Evolutionary conservation across 1,284 basidiomycete species (phyloP), one percentile per base, ranked within the genome.

Genomic region (Meira miltonrushii): DNA sequence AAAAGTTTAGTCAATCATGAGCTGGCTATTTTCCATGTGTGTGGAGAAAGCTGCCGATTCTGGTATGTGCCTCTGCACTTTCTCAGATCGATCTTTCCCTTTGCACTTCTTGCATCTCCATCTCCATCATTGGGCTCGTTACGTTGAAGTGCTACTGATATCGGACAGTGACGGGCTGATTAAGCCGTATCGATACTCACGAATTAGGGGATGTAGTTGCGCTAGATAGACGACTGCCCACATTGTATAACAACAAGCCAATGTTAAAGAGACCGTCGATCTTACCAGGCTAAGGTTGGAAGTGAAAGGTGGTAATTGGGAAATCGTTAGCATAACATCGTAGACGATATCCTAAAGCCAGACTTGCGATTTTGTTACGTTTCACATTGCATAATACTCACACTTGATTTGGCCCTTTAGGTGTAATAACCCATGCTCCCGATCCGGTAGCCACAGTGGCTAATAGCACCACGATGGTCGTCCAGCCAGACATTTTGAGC

Each of bases 331-430:
- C 23, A 28, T n/a, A 39, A 21, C 3, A 4, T 43, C 10, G 6
- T 15, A 10, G 10, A 43, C 84, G 77, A 69, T 82, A 81, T 0
- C 82, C 71, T 79, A 82, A 49, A 1, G 82, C 83, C 37, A 86
- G 80, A 28, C 83, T 75, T 65, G 83, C 83, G 11, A 19, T 50
- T 50, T 12, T 21, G 13, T 21, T 54, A 37, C 41, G 37, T 23
- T 11, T 13, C 17, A 39, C 4, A 25, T 13, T 19, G 2, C 11
- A 41, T 11, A 56, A 3, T 21, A 63, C 75, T 55, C 66, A 77
- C 75, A 75, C 72, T 54, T 77, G 74, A 54, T 78, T 78, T 47
- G 75, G 74, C 1, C 75, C 74, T 61, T 78, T 78, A 21, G 73
- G 69, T 37, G 74, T 65, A 19, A 65, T 61, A 39, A 66, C 43